phyloP scores from a whole-genome alignment of 2,329 filamentous ascomycete genomes.

The Endoconidiophora laricicola region DNA sequence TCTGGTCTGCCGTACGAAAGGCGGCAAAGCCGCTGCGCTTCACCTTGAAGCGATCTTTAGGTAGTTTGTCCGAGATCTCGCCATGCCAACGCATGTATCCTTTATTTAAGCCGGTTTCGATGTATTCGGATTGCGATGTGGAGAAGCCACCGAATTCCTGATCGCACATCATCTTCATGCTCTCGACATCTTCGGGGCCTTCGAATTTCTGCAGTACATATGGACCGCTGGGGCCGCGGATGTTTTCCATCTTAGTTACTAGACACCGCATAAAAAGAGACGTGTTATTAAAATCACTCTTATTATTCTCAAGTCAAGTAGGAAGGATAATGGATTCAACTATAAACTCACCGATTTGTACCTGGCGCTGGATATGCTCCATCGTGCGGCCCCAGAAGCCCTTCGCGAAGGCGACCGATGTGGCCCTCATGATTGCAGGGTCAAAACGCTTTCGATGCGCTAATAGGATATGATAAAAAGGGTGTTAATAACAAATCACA shows the following conservation, averaged over 20 bases:
- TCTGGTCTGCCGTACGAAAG: conserved; percentile 67
- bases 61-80: conserved; percentile 71
- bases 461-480: too few relatives aligned
- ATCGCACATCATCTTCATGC: conserved; percentile 71
- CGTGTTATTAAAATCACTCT: background rate
- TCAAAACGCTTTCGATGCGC: background rate
- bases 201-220: conserved; percentile 50
- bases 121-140: conserved; percentile 51
- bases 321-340: background rate
- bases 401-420: conserved; percentile 25
- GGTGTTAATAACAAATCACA: too few relatives aligned
- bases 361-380: conserved; percentile 41
- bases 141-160: conserved; percentile 76
- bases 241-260: conserved; percentile 54
- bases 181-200: conserved; percentile 26
- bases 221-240: conserved; percentile 47
- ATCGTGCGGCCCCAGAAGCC: conserved; percentile 42
- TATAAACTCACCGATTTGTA: conserved; percentile 32
- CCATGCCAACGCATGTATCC: conserved; percentile 69
- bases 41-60: conserved; percentile 54
- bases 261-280: conserved; percentile 1
- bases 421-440: conserved; percentile 16
- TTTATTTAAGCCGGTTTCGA: conserved; percentile 16
- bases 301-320: too few relatives aligned
- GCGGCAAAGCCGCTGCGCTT: conserved; percentile 75